Conservation (phyloP, 441 rosid genomes). For the Erysimum pusillum region DNA sequence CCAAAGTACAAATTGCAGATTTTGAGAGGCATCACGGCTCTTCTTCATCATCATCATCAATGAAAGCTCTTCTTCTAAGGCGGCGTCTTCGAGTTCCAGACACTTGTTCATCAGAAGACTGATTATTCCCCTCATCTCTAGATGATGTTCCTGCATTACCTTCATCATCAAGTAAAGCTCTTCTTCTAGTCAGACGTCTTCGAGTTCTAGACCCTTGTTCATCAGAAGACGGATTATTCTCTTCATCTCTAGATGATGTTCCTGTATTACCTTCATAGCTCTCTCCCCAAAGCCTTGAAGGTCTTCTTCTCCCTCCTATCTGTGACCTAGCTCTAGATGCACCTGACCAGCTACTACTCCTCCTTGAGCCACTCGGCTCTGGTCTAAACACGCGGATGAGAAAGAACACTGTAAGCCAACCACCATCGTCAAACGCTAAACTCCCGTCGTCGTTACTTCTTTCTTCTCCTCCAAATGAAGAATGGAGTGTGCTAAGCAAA, state of each 20-base stretch:
- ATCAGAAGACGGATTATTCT: slow-evolving; percentile 43
- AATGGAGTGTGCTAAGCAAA: slow-evolving; percentile 85
- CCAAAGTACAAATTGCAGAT: slow-evolving; percentile 18
- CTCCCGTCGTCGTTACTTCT: slow-evolving; percentile 64
- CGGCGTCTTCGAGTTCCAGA: slow-evolving; percentile 45
- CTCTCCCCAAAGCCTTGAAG: slow-evolving; percentile 83
- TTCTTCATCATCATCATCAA: slow-evolving; percentile 40
- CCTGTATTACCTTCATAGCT: slow-evolving; percentile 73
- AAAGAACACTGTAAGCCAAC: slow-evolving; percentile 87
- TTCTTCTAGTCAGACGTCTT: slow-evolving; percentile 43
- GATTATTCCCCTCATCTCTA: slow-evolving; percentile 62
- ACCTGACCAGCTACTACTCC: slow-evolving; percentile 79
- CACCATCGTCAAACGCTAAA: slow-evolving; percentile 71
- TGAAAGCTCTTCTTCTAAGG: slow-evolving; percentile 40
- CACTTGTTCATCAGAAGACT: slow-evolving; percentile 43
- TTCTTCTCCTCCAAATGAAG: slow-evolving; percentile 89
- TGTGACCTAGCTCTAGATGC: slow-evolving; percentile 73
- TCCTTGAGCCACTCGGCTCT: slow-evolving; percentile 70
- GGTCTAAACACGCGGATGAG: slow-evolving; percentile 87
- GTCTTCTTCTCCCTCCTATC: slow-evolving; percentile 67
- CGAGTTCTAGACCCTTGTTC: slow-evolving; percentile 43
- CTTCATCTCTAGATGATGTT: slow-evolving; percentile 76
- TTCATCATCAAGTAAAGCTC: slow-evolving; percentile 40
- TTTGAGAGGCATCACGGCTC: slow-evolving; percentile 16
- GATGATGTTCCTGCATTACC: slow-evolving; percentile 74